phyloP scores from a whole-genome alignment of 306 rosid genomes.

The Quercus glauca region DNA sequence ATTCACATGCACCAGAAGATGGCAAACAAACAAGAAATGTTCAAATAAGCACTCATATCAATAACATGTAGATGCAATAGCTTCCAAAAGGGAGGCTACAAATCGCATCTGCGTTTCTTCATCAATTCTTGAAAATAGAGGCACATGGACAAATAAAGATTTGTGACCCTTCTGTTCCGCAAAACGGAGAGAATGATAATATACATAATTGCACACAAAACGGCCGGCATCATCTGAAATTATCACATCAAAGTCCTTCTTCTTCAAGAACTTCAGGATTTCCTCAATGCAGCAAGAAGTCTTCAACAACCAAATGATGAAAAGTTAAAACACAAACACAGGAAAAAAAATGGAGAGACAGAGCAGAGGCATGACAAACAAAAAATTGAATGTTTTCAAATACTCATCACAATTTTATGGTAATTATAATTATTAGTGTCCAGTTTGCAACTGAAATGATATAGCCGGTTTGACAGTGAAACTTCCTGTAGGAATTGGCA shows the following conservation, averaged over 20 bases:
- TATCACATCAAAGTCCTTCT: constrained; percentile 48
- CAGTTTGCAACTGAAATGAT: not conserved
- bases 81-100: constrained; percentile 66
- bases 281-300: constrained; percentile 45
- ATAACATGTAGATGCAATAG: constrained; percentile 54
- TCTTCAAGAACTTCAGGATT: constrained; percentile 54
- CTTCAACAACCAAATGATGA: constrained; percentile 40
- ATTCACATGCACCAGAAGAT: constrained; percentile 31
- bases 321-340: constrained; percentile 18
- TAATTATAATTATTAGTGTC: not conserved
- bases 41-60: constrained; percentile 5
- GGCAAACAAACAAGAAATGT: constrained; percentile 7
- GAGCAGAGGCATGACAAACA: not conserved
- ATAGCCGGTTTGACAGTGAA: not conserved
- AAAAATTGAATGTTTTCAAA: not conserved
- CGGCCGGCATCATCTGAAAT: constrained; percentile 80
- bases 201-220: constrained; percentile 86
- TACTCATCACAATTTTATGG: not conserved
- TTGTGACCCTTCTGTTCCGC: constrained; percentile 84
- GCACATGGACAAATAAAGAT: constrained; percentile 83
- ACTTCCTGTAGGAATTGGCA: not conserved
- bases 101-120: constrained; percentile 77
- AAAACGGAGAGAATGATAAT: constrained; percentile 74
- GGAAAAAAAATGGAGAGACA: not conserved
- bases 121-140: constrained; percentile 64